Evolutionary conservation across 495 filamentous ascomycete genomes (phyloP).

Genomic region (Baudoinia panamericana): DNA sequence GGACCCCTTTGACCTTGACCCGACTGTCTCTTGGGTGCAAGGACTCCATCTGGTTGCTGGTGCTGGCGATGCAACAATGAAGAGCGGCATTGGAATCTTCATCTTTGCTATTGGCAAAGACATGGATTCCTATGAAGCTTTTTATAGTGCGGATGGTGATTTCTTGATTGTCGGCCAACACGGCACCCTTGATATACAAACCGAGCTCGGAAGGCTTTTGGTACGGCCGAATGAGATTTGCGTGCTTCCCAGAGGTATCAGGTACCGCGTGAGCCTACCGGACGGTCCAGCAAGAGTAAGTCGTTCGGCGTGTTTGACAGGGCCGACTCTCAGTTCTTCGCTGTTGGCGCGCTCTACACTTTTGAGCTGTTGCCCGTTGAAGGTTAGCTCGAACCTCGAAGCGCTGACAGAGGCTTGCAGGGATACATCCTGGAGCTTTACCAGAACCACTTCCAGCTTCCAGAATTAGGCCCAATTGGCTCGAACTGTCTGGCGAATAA

Average conservation of each 20-base stretch:
- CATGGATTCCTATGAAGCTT: conserved; percentile 57
- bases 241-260: conserved; percentile 71
- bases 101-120: conserved; percentile 67
- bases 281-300: conserved; percentile 53
- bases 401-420: too few relatives aligned
- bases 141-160: conserved; percentile 80
- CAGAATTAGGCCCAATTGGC: conserved; percentile 80
- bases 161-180: conserved; percentile 73
- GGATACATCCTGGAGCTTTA: conserved; percentile 83
- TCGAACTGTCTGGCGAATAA: conserved; percentile 76
- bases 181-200: conserved; percentile 70
- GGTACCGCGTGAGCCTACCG: conserved; percentile 57
- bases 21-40: conserved; percentile 62
- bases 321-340: too few relatives aligned
- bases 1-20: conserved; percentile 71
- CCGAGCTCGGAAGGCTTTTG: conserved; percentile 65
- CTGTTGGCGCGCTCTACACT: too few relatives aligned
- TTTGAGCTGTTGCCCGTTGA: too few relatives aligned
- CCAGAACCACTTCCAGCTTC: conserved; percentile 68
- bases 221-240: conserved; percentile 78
- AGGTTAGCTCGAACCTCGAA: too few relatives aligned
- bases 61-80: conserved; percentile 67
- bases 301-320: too few relatives aligned
- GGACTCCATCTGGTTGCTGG: conserved; percentile 65
- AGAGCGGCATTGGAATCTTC: conserved; percentile 65